Evolutionary conservation across 2,329 filamentous ascomycete species (phyloP).

Genomic region (Microdochium paspali): DNA sequence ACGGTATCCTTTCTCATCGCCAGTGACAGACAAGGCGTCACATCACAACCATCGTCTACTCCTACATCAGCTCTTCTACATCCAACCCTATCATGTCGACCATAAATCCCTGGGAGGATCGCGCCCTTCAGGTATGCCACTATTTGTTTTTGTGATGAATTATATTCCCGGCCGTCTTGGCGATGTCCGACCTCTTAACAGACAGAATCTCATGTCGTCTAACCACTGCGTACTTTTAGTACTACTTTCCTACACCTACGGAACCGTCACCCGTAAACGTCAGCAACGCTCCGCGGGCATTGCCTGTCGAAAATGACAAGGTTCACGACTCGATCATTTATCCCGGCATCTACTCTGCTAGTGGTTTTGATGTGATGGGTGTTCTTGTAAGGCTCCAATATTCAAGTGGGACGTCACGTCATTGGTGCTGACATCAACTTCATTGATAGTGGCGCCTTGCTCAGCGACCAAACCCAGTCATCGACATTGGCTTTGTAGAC

Average conservation of each 20-base stretch:
- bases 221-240: slow-evolving; percentile 3
- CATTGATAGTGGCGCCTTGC: slow-evolving; percentile 19
- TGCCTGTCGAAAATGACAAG: slow-evolving; percentile 5
- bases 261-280: slow-evolving; percentile 7
- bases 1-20: too few species aligned
- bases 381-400: slow-evolving; percentile 48
- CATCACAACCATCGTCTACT: too few species aligned
- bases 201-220: slow-evolving; percentile 9
- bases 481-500: slow-evolving; percentile 76
- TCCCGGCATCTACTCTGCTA: slow-evolving; percentile 44
- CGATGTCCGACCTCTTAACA: slow-evolving; percentile 7
- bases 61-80: neutral
- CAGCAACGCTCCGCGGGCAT: slow-evolving; percentile 1
- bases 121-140: slow-evolving; percentile 19
- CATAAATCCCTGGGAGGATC: slow-evolving; percentile 21
- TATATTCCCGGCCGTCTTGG: too few species aligned
- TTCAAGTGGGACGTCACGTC: too few species aligned
- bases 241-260: slow-evolving; percentile 1
- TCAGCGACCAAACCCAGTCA: slow-evolving; percentile 61
- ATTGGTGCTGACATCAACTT: too few species aligned
- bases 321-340: slow-evolving; percentile 39
- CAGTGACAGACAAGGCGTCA: too few species aligned
- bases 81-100: slow-evolving; percentile 6
- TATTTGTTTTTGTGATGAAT: neutral
- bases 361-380: slow-evolving; percentile 44